These are phyloP conservation scores for Entomophthora muscae DNA, from an alignment of 371 early-diverging fungal genomes.

Conservation along the genomic window DNA sequence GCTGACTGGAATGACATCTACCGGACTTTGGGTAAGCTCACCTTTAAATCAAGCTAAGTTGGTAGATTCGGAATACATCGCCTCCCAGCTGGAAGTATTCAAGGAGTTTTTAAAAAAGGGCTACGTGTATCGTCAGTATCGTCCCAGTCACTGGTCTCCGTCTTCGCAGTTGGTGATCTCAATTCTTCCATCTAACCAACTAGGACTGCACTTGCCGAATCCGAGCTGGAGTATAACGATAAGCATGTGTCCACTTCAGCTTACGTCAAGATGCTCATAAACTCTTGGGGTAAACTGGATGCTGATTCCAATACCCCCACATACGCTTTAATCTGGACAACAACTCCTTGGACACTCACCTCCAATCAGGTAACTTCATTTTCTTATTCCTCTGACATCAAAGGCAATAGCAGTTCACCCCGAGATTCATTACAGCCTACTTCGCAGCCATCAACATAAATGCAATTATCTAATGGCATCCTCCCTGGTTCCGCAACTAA, in stretches of 20 bases:
- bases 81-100: conserved; percentile 58
- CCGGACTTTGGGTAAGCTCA: conserved; percentile 34
- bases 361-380: conserved; percentile 41
- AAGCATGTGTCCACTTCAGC: conserved; percentile 56
- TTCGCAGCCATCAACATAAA: conserved; percentile 16
- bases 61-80: conserved; percentile 51
- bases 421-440: conserved; percentile 45
- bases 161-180: conserved; percentile 31
- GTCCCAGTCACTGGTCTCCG: conserved; percentile 87
- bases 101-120: conserved; percentile 30
- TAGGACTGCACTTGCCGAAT: conserved; percentile 80
- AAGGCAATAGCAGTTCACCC: conserved; percentile 62
- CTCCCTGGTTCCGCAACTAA: not conserved
- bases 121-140: conserved; percentile 52
- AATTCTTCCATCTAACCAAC: not conserved
- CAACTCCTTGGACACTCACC: conserved; percentile 93
- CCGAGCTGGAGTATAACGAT: conserved; percentile 77
- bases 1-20: conserved; percentile 78
- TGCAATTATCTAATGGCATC: not conserved
- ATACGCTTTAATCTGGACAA: conserved; percentile 77
- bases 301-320: conserved; percentile 9
- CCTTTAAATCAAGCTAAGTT: not conserved
- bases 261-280: conserved; percentile 44
- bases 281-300: conserved; percentile 17
- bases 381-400: not conserved